A percentile compares a stretch with the other conserved stretches of the same genome.
Evolutionary conservation across 805 yeast genomes (phyloP).

Genomic region (Grigorovia yakushimaensis): DNA sequence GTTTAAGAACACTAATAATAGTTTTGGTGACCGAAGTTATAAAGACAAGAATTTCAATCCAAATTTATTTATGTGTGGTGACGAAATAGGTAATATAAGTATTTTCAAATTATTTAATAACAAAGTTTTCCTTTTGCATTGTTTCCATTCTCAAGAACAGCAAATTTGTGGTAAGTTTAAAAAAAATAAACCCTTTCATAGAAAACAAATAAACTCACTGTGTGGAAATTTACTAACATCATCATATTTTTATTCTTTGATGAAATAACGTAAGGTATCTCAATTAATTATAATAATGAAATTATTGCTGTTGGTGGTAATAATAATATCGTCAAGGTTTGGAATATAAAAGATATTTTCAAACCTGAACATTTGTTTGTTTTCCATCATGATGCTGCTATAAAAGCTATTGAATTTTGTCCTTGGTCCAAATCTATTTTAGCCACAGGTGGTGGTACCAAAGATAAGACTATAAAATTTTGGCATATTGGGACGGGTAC

Average conservation of each 20-base stretch:
- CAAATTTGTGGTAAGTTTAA: constrained; percentile 46
- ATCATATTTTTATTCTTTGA: background rate
- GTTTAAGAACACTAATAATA: background rate
- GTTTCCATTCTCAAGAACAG: constrained; percentile 41
- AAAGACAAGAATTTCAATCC: constrained; percentile 3
- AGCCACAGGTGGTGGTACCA: constrained; percentile 88
- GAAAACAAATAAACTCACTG: too few species aligned
- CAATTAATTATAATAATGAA: constrained; percentile 41
- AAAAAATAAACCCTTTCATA: too few species aligned
- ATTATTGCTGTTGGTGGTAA: constrained; percentile 77
- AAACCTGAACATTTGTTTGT: constrained; percentile 38
- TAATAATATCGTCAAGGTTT: constrained; percentile 69
- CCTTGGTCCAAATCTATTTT: constrained; percentile 78
- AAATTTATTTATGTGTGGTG: constrained; percentile 47
- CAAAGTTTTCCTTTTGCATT: constrained; percentile 15
- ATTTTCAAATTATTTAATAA: constrained; percentile 28
- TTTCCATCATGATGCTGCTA: constrained; percentile 73
- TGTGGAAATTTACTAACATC: constrained; percentile 3
- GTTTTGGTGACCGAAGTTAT: background rate
- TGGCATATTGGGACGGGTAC: constrained; percentile 85
- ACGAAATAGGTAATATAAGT: constrained; percentile 50
- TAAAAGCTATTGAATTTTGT: constrained; percentile 81
- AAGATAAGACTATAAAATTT: constrained; percentile 68
- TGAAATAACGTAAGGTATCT: constrained; percentile 49
- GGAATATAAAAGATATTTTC: constrained; percentile 45